A percentile compares a stretch with the other conserved stretches of the same genome.
Evolutionary conservation across 2,329 filamentous ascomycete genomes (phyloP).

Genomic region (Zopfia rhizophila): DNA sequence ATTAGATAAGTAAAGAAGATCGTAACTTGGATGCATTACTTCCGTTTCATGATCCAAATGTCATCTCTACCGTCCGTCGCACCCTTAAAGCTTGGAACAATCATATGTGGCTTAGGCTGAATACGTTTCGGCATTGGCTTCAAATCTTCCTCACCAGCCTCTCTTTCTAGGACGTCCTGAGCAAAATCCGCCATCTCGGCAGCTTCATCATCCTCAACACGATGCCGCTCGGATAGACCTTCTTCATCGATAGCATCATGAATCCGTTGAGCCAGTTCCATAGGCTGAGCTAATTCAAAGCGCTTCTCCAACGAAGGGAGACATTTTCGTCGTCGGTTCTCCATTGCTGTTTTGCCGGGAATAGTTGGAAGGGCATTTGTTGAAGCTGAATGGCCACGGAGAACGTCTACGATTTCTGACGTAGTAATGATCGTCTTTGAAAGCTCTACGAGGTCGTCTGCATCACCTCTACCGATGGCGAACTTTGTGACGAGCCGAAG

Average conservation of each 20-base stretch:
- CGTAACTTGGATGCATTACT: background rate
- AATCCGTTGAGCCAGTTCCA: conserved; percentile 76
- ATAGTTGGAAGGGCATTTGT: conserved; percentile 27
- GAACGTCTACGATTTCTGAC: conserved; percentile 66
- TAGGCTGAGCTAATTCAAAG: conserved; percentile 74
- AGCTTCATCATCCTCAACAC: conserved; percentile 76
- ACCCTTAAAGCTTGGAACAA: conserved; percentile 44
- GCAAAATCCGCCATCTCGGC: conserved; percentile 78
- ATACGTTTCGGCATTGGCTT: conserved; percentile 49
- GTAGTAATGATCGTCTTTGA: conserved; percentile 83
- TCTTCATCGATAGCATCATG: conserved; percentile 89
- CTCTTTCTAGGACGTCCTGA: conserved; percentile 72
- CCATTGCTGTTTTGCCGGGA: conserved; percentile 15
- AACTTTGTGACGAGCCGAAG: conserved; percentile 94
- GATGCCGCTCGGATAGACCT: conserved; percentile 82
- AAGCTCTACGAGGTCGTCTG: conserved; percentile 87
- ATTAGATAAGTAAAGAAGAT: background rate
- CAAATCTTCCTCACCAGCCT: conserved; percentile 70
- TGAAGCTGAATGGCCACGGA: conserved; percentile 34
- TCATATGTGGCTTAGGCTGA: conserved; percentile 47
- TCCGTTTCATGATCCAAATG: conserved; percentile 71
- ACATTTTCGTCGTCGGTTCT: conserved; percentile 35
- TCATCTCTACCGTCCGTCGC: conserved; percentile 57
- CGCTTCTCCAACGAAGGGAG: conserved; percentile 61
- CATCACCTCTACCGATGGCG: conserved; percentile 87